Conservation (phyloP, 1,284 basidiomycete species). For the Pisolithus thermaeus region DNA sequence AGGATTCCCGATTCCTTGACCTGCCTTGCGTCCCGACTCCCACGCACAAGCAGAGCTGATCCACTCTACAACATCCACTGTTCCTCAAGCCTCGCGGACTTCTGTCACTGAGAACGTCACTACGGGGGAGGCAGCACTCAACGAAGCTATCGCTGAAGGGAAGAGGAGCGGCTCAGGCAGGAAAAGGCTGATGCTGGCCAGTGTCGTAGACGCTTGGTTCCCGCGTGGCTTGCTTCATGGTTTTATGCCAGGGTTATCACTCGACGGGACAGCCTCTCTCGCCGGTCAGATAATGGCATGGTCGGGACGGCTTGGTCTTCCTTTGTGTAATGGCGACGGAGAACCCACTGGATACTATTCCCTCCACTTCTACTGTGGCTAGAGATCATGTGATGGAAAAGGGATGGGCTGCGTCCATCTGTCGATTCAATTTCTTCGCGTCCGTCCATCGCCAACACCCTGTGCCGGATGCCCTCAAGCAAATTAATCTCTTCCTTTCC, state of each 20-base stretch:
- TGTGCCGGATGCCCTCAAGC: conserved; percentile 47
- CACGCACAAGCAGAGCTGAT: conserved; percentile 40
- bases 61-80: conserved; percentile 32
- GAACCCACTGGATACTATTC: conserved; percentile 13
- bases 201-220: neutral
- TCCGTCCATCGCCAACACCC: conserved; percentile 37
- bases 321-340: conserved; percentile 17
- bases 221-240: conserved; percentile 57
- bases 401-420: conserved; percentile 33
- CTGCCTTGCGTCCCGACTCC: conserved; percentile 35
- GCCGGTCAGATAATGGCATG: neutral
- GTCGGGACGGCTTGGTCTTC: conserved; percentile 7
- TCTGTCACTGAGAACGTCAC: conserved; percentile 35
- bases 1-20: conserved; percentile 14
- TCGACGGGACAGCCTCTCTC: neutral
- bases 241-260: conserved; percentile 42
- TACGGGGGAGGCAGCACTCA: conserved; percentile 54
- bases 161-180: conserved; percentile 45
- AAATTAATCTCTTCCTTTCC: conserved; percentile 59
- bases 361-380: conserved; percentile 23
- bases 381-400: conserved; percentile 30
- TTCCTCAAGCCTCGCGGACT: conserved; percentile 28
- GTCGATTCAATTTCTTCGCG: conserved; percentile 43
- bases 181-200: conserved; percentile 46
- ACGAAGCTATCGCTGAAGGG: conserved; percentile 65